phyloP scores from a whole-genome alignment of 139 green algal genomes.

The Edaphochlamys debaryana region DNA sequence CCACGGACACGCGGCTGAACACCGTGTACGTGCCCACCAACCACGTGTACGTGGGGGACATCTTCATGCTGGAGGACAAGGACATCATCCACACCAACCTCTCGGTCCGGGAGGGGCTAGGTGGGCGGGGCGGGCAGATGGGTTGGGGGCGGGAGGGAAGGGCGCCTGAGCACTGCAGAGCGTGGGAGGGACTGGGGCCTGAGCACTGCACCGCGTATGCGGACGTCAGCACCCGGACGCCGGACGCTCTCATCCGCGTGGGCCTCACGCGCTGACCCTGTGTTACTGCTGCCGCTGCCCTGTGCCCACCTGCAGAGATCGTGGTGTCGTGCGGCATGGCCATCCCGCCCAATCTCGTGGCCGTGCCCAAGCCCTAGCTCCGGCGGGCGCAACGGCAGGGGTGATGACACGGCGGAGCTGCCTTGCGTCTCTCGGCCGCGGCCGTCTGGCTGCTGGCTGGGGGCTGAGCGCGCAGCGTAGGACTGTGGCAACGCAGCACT shows the following conservation, averaged over 20 bases:
- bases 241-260: too few relatives aligned
- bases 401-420: too few relatives aligned
- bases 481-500: too few relatives aligned
- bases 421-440: too few relatives aligned
- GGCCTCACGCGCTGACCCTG: too few relatives aligned
- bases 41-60: conserved; percentile 90
- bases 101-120: conserved; percentile 88
- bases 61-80: conserved; percentile 84
- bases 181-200: too few relatives aligned
- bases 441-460: too few relatives aligned
- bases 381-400: too few relatives aligned
- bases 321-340: conserved; percentile 41
- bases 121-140: conserved; percentile 38
- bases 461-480: too few relatives aligned
- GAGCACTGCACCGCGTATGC: not conserved
- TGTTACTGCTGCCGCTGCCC: too few relatives aligned
- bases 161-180: too few relatives aligned
- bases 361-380: conserved; percentile 5
- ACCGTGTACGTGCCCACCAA: conserved; percentile 94
- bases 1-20: conserved; percentile 10
- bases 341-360: conserved; percentile 20
- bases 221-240: not conserved
- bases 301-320: conserved; percentile 13
- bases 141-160: not conserved
- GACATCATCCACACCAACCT: conserved; percentile 93